Percentiles rank a stretch among this genome's conserved stretches.
Evolutionary conservation across 768 basidiomycete genomes (phyloP).

Genomic region (Fibroporia radiculosa): DNA sequence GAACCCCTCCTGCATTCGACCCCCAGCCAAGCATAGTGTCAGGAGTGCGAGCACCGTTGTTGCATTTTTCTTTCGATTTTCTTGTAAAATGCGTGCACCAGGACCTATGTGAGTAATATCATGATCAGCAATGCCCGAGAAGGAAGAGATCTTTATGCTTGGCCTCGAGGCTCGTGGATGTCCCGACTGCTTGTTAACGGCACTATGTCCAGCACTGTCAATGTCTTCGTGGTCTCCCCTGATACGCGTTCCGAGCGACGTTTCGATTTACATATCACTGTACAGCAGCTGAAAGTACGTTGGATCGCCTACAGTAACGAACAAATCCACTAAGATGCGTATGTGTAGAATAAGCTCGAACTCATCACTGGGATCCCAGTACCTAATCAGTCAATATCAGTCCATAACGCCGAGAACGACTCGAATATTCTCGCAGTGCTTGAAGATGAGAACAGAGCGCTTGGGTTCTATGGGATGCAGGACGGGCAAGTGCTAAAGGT

Average conservation of each 20-base stretch:
- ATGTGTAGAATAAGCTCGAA: conserved; percentile 54
- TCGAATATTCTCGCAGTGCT: conserved; percentile 43
- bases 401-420: conserved; percentile 54
- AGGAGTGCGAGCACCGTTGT: no score
- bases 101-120: background rate
- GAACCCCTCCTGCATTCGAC: no score
- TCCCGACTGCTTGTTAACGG: background rate
- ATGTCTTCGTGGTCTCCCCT: conserved; percentile 73
- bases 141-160: background rate
- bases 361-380: conserved; percentile 86
- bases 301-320: background rate
- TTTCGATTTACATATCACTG: conserved; percentile 65
- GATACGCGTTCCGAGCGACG: conserved; percentile 89
- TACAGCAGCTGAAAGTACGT: conserved; percentile 76
- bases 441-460: conserved; percentile 54
- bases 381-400: conserved; percentile 57
- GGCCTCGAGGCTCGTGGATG: background rate
- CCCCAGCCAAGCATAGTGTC: no score
- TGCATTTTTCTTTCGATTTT: no score
- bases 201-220: conserved; percentile 43
- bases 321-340: background rate
- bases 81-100: background rate
- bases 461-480: conserved; percentile 68
- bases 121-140: background rate
- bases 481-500: conserved; percentile 84